Percentiles rank a stretch among this genome's conserved stretches.
Evolutionary conservation across 1,284 basidiomycete genomes (phyloP).

Genomic region (Gomphus bonarii): DNA sequence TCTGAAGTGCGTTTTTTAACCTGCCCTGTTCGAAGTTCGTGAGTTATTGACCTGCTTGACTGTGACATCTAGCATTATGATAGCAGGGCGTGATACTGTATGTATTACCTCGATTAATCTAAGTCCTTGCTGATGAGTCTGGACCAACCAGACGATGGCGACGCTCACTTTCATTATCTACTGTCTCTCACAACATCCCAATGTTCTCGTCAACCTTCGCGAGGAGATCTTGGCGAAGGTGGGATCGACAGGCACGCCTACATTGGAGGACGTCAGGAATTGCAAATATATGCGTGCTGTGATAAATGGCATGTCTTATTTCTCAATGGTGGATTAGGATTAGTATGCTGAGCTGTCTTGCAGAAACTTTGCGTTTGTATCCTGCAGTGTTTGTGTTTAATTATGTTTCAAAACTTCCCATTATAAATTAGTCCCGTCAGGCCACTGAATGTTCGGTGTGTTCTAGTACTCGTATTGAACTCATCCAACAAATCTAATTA

Average conservation of each 20-base stretch:
- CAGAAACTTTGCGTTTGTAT: conserved; percentile 51
- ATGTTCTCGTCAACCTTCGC: conserved; percentile 35
- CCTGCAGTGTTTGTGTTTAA: conserved; percentile 38
- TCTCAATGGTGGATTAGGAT: neutral
- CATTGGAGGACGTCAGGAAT: conserved; percentile 41
- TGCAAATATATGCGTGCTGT: conserved; percentile 52
- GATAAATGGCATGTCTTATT: conserved; percentile 36
- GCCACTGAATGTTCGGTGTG: conserved; percentile 26
- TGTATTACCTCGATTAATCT: conserved; percentile 10
- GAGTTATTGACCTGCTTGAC: neutral
- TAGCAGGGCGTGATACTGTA: conserved; percentile 37
- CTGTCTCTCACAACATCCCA: conserved; percentile 39
- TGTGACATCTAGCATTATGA: conserved; percentile 2
- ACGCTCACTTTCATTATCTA: conserved; percentile 45
- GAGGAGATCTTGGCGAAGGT: conserved; percentile 41
- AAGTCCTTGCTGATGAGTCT: neutral
- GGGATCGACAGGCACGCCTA: conserved; percentile 33
- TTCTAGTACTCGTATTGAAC: too few species aligned
- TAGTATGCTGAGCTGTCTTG: conserved; percentile 1
- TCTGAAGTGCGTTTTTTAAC: conserved; percentile 21
- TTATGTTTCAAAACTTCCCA: conserved; percentile 13
- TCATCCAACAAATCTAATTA: too few species aligned
- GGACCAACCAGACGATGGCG: conserved; percentile 33
- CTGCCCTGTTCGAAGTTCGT: neutral
- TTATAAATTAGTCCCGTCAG: conserved; percentile 14